Base-by-base conservation (phyloP, 176 grass and related monocot genomes). In the Oryza nivara region DNA sequence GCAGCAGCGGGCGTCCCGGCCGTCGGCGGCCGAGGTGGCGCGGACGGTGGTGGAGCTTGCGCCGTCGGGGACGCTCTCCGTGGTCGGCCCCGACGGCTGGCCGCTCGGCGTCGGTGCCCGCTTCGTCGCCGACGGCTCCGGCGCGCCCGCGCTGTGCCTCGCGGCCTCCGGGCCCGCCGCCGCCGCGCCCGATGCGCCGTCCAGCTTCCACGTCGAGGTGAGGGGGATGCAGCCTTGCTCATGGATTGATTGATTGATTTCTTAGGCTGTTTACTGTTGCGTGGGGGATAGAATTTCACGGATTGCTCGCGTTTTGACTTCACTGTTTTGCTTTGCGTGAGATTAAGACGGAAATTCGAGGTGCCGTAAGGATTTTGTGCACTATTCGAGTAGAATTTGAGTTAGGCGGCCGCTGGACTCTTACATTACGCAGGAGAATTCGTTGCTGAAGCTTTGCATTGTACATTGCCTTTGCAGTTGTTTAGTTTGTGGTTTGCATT, bases 131-230 rank as follows among this genome's bases (percentile, higher is more conserved):
- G 96, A 98, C 80, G 70, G 80, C 13, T 69, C 80, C 44, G 96
- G 96, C 40, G 58, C 76, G 6, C 96, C 96, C 26, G 96, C 89
- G 15, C 84, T 98, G 68, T 95, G 91, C 89, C 63, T 98, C 25
- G 77, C 89, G 51, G 38, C 80, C 7, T 79, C 77, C 51, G 77
- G 65, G 14, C 14, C 49, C 14, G 49, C 14, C 40, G 77, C 90
- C 14, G 56, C 89, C 70, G 66, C 34, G 11, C 68, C 49, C 10
- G 86, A 89, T 77, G 80, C 77, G 45, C 80, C 16, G 71, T 93
- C 96, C 19, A 95, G 88, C 74, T 98, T 98, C 86, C 91, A 94
- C 35, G 93, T 98, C 38, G 82, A 90, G 93, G 96, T 98, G 67
- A 79, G 74, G 35, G 75, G 70, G 28, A 76, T 56, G 35, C 15